phyloP scores from a whole-genome alignment of 208 protist genomes.

The Endotrypanum monterogeii region DNA sequence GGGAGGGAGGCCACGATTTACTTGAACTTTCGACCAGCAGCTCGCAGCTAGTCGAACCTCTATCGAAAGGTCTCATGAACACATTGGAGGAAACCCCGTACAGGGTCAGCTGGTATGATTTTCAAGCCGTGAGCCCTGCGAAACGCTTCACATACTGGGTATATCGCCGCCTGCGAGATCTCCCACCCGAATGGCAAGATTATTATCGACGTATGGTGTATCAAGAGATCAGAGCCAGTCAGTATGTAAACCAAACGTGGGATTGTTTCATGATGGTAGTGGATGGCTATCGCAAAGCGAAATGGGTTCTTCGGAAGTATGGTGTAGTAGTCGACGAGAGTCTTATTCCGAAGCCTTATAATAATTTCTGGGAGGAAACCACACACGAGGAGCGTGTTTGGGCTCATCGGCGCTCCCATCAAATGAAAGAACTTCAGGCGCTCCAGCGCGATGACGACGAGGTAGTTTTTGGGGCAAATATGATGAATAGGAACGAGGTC shows the following conservation, averaged over 20 bases:
- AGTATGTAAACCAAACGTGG: slow-evolving; percentile 88
- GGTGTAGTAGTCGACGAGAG: slow-evolving; percentile 69
- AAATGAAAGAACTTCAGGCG: slow-evolving; percentile 89
- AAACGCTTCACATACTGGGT: slow-evolving; percentile 89
- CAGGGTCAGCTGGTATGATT: slow-evolving; percentile 78
- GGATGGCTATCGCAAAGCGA: slow-evolving; percentile 84
- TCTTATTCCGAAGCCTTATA: slow-evolving; percentile 85
- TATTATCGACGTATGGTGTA: slow-evolving; percentile 90
- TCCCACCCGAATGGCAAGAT: slow-evolving; percentile 82
- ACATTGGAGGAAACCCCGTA: slow-evolving; percentile 60
- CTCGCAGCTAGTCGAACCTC: slow-evolving; percentile 35
- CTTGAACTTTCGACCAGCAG: not conserved
- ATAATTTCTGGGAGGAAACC: slow-evolving; percentile 92
- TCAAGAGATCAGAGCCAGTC: slow-evolving; percentile 73
- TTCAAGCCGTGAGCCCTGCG: slow-evolving; percentile 62
- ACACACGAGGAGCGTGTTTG: slow-evolving; percentile 89
- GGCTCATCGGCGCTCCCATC: slow-evolving; percentile 84
- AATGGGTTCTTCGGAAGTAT: slow-evolving; percentile 89
- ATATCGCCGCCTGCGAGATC: slow-evolving; percentile 70
- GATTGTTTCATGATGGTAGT: slow-evolving; percentile 93
- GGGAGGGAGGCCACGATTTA: not conserved
- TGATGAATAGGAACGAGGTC: slow-evolving; percentile 74
- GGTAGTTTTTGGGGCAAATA: slow-evolving; percentile 73
- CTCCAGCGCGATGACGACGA: slow-evolving; percentile 83
- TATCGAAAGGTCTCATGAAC: slow-evolving; percentile 65